These are phyloP conservation scores for Aspergillus hancockii DNA, from an alignment of 495 filamentous ascomycete genomes.

Conservation along the genomic window DNA sequence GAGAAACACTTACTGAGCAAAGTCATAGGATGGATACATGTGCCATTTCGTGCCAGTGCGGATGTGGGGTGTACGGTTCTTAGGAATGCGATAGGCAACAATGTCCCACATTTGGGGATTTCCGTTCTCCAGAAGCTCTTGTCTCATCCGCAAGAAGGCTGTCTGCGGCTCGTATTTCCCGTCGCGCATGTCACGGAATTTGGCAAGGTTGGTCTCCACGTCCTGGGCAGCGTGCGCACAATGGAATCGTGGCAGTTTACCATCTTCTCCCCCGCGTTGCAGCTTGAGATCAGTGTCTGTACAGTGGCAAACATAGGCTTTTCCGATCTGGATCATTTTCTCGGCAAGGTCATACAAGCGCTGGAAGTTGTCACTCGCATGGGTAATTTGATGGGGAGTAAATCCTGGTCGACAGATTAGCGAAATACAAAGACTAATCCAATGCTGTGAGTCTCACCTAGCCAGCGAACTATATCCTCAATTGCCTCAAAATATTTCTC, in stretches of 20 bases:
- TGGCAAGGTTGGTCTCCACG: conserved; percentile 71
- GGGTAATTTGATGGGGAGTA: conserved; percentile 73
- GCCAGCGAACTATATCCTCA: conserved; percentile 76
- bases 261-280: conserved; percentile 72
- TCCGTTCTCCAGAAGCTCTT: conserved; percentile 48
- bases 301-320: conserved; percentile 81
- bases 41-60: conserved; percentile 74
- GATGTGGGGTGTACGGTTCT: conserved; percentile 57
- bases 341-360: conserved; percentile 85
- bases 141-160: conserved; percentile 92
- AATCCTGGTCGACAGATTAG: conserved; percentile 46
- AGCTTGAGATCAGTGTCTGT: conserved; percentile 73
- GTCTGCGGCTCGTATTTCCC: conserved; percentile 87
- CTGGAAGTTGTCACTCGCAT: conserved; percentile 83
- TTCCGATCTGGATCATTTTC: conserved; percentile 70
- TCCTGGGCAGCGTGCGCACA: conserved; percentile 77
- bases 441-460: conserved; percentile 38
- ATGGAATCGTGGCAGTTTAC: conserved; percentile 65
- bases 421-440: not conserved
- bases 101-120: conserved; percentile 73
- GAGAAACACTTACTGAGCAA: conserved; percentile 65
- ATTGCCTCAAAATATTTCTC: conserved; percentile 78
- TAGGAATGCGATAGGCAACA: conserved; percentile 77
- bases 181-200: conserved; percentile 89
- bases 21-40: conserved; percentile 91